Percentiles rank a stretch among this genome's conserved stretches.
Conservation (phyloP, 1,284 basidiomycete genomes). For the Ceratobasidium sp. region DNA sequence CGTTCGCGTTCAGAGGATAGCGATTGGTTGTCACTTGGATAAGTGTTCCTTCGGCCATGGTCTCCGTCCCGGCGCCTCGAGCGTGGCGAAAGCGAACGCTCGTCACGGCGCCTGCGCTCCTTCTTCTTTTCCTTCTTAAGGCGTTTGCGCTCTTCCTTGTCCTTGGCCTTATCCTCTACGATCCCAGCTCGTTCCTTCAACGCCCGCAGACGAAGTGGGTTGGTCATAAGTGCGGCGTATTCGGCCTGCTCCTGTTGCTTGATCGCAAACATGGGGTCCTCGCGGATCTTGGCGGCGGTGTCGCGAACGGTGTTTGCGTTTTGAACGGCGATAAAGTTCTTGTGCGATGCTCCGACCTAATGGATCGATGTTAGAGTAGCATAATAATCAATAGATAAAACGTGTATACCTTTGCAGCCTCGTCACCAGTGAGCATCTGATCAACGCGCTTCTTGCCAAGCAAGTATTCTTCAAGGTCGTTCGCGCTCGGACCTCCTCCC, state of each 20-base stretch:
- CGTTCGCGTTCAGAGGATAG: slow-evolving; percentile 27
- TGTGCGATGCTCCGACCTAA: slow-evolving; percentile 85
- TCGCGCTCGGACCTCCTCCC: slow-evolving; percentile 83
- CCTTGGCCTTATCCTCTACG: slow-evolving; percentile 74
- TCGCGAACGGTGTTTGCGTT: slow-evolving; percentile 94
- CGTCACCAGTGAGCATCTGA: slow-evolving; percentile 91
- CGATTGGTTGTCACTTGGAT: slow-evolving; percentile 23
- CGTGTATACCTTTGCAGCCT: slow-evolving; percentile 83
- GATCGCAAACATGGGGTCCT: slow-evolving; percentile 96
- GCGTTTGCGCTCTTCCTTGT: slow-evolving; percentile 69
- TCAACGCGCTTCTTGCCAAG: slow-evolving; percentile 99
- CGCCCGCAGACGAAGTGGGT: slow-evolving; percentile 89
- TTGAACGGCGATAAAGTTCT: slow-evolving; percentile 91
- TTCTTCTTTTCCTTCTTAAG: slow-evolving; percentile 70
- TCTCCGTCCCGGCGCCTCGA: slow-evolving; percentile 50
- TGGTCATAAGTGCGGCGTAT: slow-evolving; percentile 89
- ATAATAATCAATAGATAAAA: background rate
- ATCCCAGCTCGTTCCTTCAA: slow-evolving; percentile 82
- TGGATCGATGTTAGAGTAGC: slow-evolving; percentile 25
- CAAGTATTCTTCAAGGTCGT: slow-evolving; percentile 96
- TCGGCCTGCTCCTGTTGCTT: slow-evolving; percentile 98
- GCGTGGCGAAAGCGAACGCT: slow-evolving; percentile 45
- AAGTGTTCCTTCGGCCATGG: slow-evolving; percentile 12
- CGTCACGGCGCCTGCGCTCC: slow-evolving; percentile 51
- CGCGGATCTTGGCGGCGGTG: slow-evolving; percentile 91